Evolutionary conservation across 768 basidiomycete genomes (phyloP).

Genomic region (Psilocybe cubensis): DNA sequence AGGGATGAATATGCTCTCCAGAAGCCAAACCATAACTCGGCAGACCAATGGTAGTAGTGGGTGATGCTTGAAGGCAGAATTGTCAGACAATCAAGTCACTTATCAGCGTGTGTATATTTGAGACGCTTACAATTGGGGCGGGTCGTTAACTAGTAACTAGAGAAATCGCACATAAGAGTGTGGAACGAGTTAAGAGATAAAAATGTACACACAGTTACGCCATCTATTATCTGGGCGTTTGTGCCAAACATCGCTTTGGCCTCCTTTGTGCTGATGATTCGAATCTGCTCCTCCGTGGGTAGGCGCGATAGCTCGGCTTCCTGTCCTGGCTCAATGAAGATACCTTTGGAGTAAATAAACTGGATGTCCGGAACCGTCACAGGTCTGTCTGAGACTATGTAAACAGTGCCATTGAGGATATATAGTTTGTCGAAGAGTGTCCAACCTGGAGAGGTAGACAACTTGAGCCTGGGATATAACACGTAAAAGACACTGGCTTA

Average conservation of each 20-base stretch:
- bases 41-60: conserved; percentile 94
- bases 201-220: conserved; percentile 58
- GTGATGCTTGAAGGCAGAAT: conserved; percentile 57
- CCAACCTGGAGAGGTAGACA: conserved; percentile 65
- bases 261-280: conserved; percentile 68
- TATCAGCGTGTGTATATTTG: too few species aligned
- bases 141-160: conserved; percentile 84
- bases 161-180: conserved; percentile 1
- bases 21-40: conserved; percentile 90
- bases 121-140: conserved; percentile 83
- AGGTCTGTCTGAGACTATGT: conserved; percentile 79
- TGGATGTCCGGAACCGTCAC: conserved; percentile 64
- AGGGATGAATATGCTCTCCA: conserved; percentile 91
- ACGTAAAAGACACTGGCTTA: conserved; percentile 23
- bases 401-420: conserved; percentile 79
- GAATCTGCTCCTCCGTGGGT: conserved; percentile 81
- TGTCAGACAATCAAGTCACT: conserved; percentile 1
- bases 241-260: conserved; percentile 66
- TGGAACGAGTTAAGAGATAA: not conserved
- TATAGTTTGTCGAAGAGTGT: conserved; percentile 87
- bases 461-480: not conserved
- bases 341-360: conserved; percentile 73
- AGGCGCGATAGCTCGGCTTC: conserved; percentile 60
- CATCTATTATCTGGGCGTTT: conserved; percentile 76
- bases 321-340: conserved; percentile 58